Percentiles rank a stretch among this genome's conserved stretches.
phyloP scores from a whole-genome alignment of 202 grass and related monocot species.

The Panicum hallii region DNA sequence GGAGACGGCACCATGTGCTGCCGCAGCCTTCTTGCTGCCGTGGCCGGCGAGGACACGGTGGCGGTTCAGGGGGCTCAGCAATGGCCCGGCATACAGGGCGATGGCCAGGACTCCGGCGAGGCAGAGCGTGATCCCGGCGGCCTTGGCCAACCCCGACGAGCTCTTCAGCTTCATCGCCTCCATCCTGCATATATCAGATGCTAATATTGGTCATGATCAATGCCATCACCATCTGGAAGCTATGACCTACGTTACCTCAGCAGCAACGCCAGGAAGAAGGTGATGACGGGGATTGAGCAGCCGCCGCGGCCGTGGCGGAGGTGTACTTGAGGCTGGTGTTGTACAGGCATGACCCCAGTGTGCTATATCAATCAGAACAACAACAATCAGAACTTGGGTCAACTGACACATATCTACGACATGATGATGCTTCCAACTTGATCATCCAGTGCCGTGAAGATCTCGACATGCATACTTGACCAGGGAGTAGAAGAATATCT shows the following conservation, averaged over 20 bases:
- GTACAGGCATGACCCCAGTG: background rate
- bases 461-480: background rate
- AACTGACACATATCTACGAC: background rate
- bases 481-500: background rate
- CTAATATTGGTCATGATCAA: background rate
- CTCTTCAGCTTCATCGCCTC: background rate
- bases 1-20: background rate
- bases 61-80: background rate
- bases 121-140: background rate
- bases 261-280: background rate
- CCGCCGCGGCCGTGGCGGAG: background rate
- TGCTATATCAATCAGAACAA: background rate
- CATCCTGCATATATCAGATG: background rate
- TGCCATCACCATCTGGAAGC: background rate
- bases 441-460: background rate
- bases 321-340: conserved; percentile 3
- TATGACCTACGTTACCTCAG: background rate
- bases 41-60: background rate
- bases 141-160: background rate
- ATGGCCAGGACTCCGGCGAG: background rate
- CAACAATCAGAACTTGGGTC: background rate
- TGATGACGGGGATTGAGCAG: background rate
- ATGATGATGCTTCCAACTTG: background rate
- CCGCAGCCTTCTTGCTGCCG: background rate
- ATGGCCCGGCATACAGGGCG: background rate